phyloP scores from a whole-genome alignment of 345 rosid genomes.

The Moricandia arvensis region DNA sequence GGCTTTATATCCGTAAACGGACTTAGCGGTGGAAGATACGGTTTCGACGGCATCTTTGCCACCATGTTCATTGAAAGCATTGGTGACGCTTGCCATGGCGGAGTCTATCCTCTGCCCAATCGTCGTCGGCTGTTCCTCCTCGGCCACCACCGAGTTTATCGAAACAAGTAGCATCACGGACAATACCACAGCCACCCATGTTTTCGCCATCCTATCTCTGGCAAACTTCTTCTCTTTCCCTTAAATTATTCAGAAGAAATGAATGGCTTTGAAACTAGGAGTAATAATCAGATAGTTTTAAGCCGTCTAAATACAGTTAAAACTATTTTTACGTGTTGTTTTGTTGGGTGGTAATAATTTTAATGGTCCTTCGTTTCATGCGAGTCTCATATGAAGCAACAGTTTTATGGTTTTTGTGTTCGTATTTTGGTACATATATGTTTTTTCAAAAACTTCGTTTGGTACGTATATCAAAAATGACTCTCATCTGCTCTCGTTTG shows the following conservation, averaged over 20 bases:
- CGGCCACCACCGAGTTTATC: slow-evolving; percentile 9
- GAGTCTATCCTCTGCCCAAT: slow-evolving; percentile 31
- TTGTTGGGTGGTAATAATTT: not conserved
- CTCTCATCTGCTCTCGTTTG: too few relatives aligned
- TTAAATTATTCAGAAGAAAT: not conserved
- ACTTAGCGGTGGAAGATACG: slow-evolving; percentile 19
- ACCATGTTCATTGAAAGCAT: slow-evolving; percentile 34
- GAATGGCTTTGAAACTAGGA: not conserved
- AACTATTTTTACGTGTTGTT: slow-evolving; percentile 8
- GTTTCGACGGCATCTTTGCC: slow-evolving; percentile 20
- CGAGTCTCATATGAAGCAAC: slow-evolving; percentile 17
- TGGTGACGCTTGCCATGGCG: not conserved
- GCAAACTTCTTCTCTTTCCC: slow-evolving; percentile 2
- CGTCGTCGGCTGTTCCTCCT: slow-evolving; percentile 30
- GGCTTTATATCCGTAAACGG: slow-evolving; percentile 31
- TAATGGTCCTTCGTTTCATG: slow-evolving; percentile 18
- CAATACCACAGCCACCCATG: slow-evolving; percentile 19
- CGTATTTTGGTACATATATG: not conserved
- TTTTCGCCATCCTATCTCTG: slow-evolving; percentile 22
- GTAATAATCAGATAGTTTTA: not conserved
- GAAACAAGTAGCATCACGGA: slow-evolving; percentile 25
- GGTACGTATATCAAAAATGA: too few relatives aligned
- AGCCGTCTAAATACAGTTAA: not conserved
- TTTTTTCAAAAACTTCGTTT: too few relatives aligned
- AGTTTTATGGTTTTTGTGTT: not conserved